Conservation (phyloP, 768 basidiomycete genomes). For the Suillus paluster region DNA sequence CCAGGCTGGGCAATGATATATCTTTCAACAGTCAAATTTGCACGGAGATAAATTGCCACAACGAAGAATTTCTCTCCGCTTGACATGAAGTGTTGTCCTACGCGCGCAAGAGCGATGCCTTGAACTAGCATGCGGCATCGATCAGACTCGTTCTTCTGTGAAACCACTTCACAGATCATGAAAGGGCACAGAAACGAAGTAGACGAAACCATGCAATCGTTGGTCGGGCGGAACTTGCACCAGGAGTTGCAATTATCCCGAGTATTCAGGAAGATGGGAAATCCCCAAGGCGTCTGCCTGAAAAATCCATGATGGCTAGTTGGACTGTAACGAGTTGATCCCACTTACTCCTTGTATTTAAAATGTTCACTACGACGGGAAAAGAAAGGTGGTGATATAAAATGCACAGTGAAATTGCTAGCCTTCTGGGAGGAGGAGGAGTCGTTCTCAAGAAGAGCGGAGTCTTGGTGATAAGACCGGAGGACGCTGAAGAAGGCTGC, state of each 20-base stretch:
- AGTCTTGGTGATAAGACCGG: slow-evolving; percentile 7
- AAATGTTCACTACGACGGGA: neutral
- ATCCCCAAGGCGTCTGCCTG: slow-evolving; percentile 17
- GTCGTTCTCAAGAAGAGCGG: neutral
- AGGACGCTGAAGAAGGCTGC: slow-evolving; percentile 12
- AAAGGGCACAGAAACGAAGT: slow-evolving; percentile 6
- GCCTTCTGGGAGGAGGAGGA: slow-evolving; percentile 13
- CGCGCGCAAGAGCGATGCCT: slow-evolving; percentile 8
- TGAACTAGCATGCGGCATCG: slow-evolving; percentile 19
- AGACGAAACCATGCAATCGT: slow-evolving; percentile 12
- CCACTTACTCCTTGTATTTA: slow-evolving; percentile 5
- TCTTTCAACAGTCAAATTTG: slow-evolving; percentile 5
- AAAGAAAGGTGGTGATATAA: slow-evolving; percentile 20
- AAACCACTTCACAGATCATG: slow-evolving; percentile 16
- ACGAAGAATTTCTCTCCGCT: slow-evolving; percentile 12
- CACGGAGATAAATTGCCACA: slow-evolving; percentile 15
- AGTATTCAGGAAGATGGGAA: slow-evolving; percentile 15
- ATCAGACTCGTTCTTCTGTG: neutral
- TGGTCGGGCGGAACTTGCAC: slow-evolving; percentile 11
- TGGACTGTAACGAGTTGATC: neutral
- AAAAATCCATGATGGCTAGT: neutral
- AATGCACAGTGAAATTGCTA: slow-evolving; percentile 15
- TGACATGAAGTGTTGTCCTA: neutral
- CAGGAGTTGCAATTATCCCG: rapidly evolving
- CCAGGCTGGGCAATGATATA: slow-evolving; percentile 12